phyloP scores from a whole-genome alignment of 164 flowering plant genomes.

The Annona squamosa region DNA sequence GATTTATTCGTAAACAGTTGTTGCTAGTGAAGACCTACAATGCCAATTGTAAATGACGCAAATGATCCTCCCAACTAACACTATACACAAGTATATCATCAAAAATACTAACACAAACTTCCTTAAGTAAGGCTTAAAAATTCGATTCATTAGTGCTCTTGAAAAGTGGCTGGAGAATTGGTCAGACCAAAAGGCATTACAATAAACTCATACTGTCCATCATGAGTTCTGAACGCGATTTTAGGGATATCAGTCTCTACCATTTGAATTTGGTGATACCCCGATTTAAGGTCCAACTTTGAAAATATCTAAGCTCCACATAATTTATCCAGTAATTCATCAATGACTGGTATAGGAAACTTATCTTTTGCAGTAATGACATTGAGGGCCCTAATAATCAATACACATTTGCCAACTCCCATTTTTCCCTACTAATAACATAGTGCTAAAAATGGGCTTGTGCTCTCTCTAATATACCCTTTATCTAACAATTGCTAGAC shows the following conservation, averaged over 20 bases:
- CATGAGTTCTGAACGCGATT: not conserved
- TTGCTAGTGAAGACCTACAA: not conserved
- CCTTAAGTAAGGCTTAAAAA: not conserved
- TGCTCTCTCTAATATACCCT: not conserved
- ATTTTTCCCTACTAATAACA: not conserved
- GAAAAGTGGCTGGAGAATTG: not conserved
- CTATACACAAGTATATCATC: not conserved
- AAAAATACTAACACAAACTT: not conserved
- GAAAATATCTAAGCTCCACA: not conserved
- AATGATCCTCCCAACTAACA: not conserved
- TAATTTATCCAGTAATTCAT: not conserved
- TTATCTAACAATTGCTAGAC: not conserved
- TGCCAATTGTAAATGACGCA: not conserved
- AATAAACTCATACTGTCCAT: not conserved
- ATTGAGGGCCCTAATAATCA: conserved; percentile 1
- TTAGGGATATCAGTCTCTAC: not conserved
- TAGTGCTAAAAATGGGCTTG: not conserved
- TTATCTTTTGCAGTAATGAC: not conserved
- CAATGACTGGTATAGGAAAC: not conserved
- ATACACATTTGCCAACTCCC: conserved; percentile 5
- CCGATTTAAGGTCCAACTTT: not conserved
- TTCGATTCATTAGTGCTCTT: not conserved
- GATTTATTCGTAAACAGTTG: not conserved
- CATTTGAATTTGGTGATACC: not conserved
- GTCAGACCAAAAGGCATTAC: not conserved